A percentile compares a stretch with the other conserved stretches of the same genome.
Conservation (phyloP, 1,284 basidiomycete genomes). For the Austropuccinia psidii region DNA sequence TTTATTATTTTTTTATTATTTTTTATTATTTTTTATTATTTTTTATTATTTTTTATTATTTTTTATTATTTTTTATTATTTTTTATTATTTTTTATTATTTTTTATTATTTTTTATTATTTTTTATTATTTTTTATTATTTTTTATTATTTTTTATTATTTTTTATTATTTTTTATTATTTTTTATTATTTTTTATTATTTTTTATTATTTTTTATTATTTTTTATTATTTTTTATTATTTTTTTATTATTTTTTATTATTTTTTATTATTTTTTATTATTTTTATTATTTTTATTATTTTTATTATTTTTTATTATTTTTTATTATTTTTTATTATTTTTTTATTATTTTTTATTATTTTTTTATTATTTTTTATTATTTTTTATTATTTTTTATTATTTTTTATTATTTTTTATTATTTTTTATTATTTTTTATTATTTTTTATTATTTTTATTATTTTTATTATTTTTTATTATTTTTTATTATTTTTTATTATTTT, state of each 20-base stretch:
- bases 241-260: not conserved
- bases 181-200: not conserved
- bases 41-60: not conserved
- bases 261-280: not conserved
- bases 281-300: not conserved
- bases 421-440: not conserved
- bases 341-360: not conserved
- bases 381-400: not conserved
- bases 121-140: not conserved
- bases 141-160: not conserved
- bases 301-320: not conserved
- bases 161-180: not conserved
- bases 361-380: not conserved
- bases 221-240: not conserved
- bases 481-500: not conserved
- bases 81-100: not conserved
- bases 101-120: not conserved
- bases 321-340: not conserved
- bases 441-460: not conserved
- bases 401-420: not conserved
- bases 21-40: not conserved
- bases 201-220: not conserved
- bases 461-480: not conserved
- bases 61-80: not conserved
- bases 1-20: not conserved